Evolutionary conservation across 352 stramenopile species (phyloP), one percentile per base, ranked within the genome.

Genomic region (Phytophthora syringae): DNA sequence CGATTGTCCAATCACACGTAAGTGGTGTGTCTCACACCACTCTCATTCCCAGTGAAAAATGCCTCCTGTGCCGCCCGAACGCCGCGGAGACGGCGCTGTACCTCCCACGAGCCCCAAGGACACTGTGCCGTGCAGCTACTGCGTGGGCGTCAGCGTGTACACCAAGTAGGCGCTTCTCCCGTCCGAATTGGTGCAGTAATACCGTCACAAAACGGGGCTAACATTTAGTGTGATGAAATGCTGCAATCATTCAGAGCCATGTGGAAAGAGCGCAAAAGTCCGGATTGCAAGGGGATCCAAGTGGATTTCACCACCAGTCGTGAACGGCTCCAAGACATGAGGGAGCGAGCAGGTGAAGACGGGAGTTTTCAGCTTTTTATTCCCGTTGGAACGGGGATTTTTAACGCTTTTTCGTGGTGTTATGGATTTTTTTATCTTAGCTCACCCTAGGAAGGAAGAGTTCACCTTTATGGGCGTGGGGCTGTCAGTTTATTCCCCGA

Each of bases 381-480:
- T 69, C 22, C 32, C 15, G 22, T 37, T 60, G 22, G 15, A 69
- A 60, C 11, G 5, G 1, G 24, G 34, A 45, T 32, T 57, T 37
- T 37, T 59, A 42, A 47, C 43, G 32, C 37, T 39, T 49, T 37
- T 61, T 73, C 11, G 13, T 56, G 18, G 50, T 66, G 34, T 64
- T 55, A 44, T 47, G 16, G 12, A 25, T 52, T 34, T 52, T 34
- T 22, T 60, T 57, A 6, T 48, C 9, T 30, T 40, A 91, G 80
- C 64, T n/a, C 55, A 64, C 27, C 73, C 70, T n/a, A 68, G 77
- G 7, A 59, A 66, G 16, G 76, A 92, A 10, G 70, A 84, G 32
- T 92, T 92, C 28, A 83, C 66, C 24, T 80, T 84, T 20, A 77
- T 89, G 27, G 79, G 80, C 28, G 34, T 92, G n/a, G 83, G 83